Evolutionary conservation across 2,329 filamentous ascomycete genomes (phyloP).

Genomic region (Aspergillus fumigatus): DNA sequence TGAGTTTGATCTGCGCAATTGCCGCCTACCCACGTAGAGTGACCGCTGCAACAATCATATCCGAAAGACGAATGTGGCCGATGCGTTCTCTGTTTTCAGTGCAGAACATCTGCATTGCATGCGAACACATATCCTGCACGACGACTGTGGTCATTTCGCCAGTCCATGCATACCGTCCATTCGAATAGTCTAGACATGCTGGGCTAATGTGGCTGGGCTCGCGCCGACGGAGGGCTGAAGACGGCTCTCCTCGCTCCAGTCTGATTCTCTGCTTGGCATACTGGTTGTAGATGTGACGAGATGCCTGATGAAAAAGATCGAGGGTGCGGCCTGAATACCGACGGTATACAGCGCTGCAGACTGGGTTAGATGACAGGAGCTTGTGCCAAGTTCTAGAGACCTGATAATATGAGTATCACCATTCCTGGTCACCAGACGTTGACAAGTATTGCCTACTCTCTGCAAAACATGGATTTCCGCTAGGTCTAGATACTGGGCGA

Average conservation of each 20-base stretch:
- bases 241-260: slow-evolving; percentile 22
- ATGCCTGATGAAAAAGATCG: neutral
- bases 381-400: slow-evolving; percentile 32
- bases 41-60: slow-evolving; percentile 17
- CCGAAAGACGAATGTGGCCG: slow-evolving; percentile 15
- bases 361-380: slow-evolving; percentile 23
- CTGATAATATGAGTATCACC: slow-evolving; percentile 12
- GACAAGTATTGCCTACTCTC: slow-evolving; percentile 18
- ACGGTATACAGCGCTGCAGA: slow-evolving; percentile 15
- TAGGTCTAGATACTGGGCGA: slow-evolving; percentile 24
- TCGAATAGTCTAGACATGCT: slow-evolving; percentile 14
- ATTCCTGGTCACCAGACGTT: neutral
- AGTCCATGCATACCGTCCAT: slow-evolving; percentile 19
- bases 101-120: slow-evolving; percentile 11
- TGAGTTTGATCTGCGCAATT: neutral
- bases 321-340: slow-evolving; percentile 10
- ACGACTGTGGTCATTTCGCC: slow-evolving; percentile 8
- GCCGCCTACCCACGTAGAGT: slow-evolving; percentile 20
- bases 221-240: neutral
- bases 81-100: slow-evolving; percentile 21
- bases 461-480: slow-evolving; percentile 25
- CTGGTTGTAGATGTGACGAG: slow-evolving; percentile 5
- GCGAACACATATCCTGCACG: slow-evolving; percentile 12
- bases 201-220: neutral
- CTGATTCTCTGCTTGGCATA: slow-evolving; percentile 20